Evolutionary conservation across 129 eudicot genomes (phyloP), one percentile per base, ranked within the genome.

Genomic region (Arctium lappa): DNA sequence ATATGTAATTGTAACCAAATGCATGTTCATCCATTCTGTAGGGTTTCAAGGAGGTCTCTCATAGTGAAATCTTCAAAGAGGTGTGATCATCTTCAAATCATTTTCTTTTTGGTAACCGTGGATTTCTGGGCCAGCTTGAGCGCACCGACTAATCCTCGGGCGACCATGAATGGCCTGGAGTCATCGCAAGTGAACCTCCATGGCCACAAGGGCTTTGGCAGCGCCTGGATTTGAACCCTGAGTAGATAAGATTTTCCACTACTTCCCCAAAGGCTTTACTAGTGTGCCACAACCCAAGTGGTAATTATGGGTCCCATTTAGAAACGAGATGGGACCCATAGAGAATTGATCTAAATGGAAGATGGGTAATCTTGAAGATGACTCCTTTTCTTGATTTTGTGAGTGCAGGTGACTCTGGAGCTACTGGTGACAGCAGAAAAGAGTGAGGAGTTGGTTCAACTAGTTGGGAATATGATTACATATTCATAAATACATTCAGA

Each of bases 1-100:
- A n/a, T n/a, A n/a, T n/a, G n/a, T 69, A 16, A 15, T 44, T 36
- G 60, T 31, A 63, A 38, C 62, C 74, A 50, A 37, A 48, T 62
- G 22, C 82, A 22, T 56, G 11, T 31, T 63, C 12, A 16, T 74
- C 18, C 76, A 42, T 91, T 74, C 5, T 80, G 70, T 76, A 95
- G 99, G 99, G 99, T 22, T 95, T 95, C 73, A 80, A 86, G 86
- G 94, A 92, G 76, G 89, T 88, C 80, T 91, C 97, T 83, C 87
- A 88, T 75, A 91, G 99, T 84, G 88, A 90, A 88, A 93, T 95
- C 83, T 95, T 95, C 77, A 90, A 93, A 88, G 97, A 95, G 97
- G 98, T 93, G 78, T 84, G 91, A 74, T 60, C 46, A 27, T 68
- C 34, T 72, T 74, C 8, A 75, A 27, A 31, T 60, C 72, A 60